A percentile compares a stretch with the other conserved stretches of the same genome.
Evolutionary conservation across 2,329 filamentous ascomycete genomes (phyloP).

Genomic region (Aureobasidium sp.): DNA sequence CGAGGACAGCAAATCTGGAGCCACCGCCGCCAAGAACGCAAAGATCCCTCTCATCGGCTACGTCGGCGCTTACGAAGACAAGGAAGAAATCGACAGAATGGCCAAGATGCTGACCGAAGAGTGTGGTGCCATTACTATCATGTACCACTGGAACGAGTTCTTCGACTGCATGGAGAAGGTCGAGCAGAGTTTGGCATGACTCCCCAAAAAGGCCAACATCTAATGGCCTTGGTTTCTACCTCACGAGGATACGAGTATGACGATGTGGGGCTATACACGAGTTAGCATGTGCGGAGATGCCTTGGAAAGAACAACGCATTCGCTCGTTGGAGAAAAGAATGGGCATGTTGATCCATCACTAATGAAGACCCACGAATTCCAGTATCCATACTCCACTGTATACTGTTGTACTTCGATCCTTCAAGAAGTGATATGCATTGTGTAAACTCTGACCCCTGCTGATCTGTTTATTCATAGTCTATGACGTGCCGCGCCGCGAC

Average conservation of each 20-base stretch:
- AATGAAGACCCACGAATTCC: neutral
- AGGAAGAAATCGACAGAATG: constrained; percentile 48
- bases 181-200: constrained; percentile 25
- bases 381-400: neutral
- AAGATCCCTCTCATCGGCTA: constrained; percentile 77
- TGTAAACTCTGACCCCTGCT: neutral
- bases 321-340: neutral
- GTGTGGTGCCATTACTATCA: constrained; percentile 39
- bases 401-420: neutral
- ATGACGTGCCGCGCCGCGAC: neutral
- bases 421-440: neutral
- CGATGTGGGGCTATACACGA: neutral
- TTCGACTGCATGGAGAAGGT: constrained; percentile 40
- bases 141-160: constrained; percentile 46
- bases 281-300: neutral
- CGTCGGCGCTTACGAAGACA: constrained; percentile 69
- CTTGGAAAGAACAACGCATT: neutral
- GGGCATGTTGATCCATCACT: neutral
- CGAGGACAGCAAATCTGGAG: constrained; percentile 83
- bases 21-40: constrained; percentile 65
- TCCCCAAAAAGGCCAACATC: constrained; percentile 10
- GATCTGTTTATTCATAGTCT: neutral
- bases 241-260: constrained; percentile 9
- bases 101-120: constrained; percentile 40
- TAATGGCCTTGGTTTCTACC: neutral